These are phyloP conservation scores for Kwoniella sp. DNA, from an alignment of 768 basidiomycete genomes.

Conservation along the genomic window DNA sequence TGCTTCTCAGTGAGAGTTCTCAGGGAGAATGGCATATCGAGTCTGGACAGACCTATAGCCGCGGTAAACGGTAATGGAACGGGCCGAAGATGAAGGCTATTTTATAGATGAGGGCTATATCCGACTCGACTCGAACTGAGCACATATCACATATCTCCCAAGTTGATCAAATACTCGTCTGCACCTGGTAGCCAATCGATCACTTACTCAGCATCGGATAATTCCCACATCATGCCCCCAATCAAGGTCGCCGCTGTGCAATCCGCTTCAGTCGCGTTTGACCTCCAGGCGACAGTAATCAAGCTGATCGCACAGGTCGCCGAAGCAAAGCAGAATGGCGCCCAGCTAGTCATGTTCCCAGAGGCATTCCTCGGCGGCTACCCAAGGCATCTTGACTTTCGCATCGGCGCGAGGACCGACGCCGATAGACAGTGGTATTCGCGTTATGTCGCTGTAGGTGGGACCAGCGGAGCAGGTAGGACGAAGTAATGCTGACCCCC, in stretches of 20 bases:
- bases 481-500: too few relatives aligned
- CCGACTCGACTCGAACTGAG: too few relatives aligned
- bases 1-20: too few relatives aligned
- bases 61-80: too few relatives aligned
- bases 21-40: too few relatives aligned
- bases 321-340: constrained; percentile 20
- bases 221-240: background rate
- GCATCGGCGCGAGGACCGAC: constrained; percentile 29
- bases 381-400: constrained; percentile 29
- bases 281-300: constrained; percentile 23
- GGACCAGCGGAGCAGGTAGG: background rate
- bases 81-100: background rate
- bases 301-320: constrained; percentile 19
- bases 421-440: constrained; percentile 38
- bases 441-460: constrained; percentile 31
- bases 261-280: constrained; percentile 25
- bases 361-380: constrained; percentile 39
- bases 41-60: too few relatives aligned
- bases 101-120: too few relatives aligned
- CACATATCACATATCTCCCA: too few relatives aligned
- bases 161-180: too few relatives aligned
- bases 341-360: constrained; percentile 34
- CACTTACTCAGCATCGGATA: background rate
- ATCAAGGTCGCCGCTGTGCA: constrained; percentile 33
- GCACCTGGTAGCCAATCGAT: background rate